Evolutionary conservation across 257 asterid species (phyloP), one percentile per base, ranked within the genome.

Genomic region (Henckelia pumila): DNA sequence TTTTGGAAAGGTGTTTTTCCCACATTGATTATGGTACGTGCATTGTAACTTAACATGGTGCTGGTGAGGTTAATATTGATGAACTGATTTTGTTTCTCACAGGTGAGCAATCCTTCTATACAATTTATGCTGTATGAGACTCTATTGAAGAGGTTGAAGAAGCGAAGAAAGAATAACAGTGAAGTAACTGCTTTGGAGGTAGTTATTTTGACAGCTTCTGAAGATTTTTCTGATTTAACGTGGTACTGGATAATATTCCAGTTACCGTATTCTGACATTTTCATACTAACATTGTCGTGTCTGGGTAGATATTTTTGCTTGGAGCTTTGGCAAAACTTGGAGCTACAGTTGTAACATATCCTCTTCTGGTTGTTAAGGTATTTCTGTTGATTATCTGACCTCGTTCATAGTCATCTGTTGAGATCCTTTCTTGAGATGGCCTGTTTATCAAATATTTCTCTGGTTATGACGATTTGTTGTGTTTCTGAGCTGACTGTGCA

Each of bases 251-350:
- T 20, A 21, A 24, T 68, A 7, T 61, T 67, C 9, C 57, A 26
- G 47, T 7, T 35, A 20, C 66, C 9, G n/a, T n/a, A n/a, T n/a
- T n/a, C n/a, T n/a, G n/a, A 53, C 61, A 17, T 70, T 56, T 71
- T 11, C 17, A 33, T 49, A 68, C 61, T 74, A 64, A 74, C 20
- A 5, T 64, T 47, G 26, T 68, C 28, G 21, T 50, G 2, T 56
- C 52, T 69, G 55, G 67, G 69, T 71, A 94, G 99, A 82, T 91
- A 80, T 94, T 94, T 77, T 75, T 94, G 80, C 92, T 94, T 35
- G 99, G 99, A 80, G 99, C 99, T 65, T 65, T 91, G 83, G 99
- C 99, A 64, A 94, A 94, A 85, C 95, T 94, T 71, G 99, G 99
- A 71, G 99, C 97, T 44, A 94, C 99, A n/a, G 86, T 94, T 44